Percentiles rank a stretch among this genome's conserved stretches.
Conservation (phyloP, 108 stramenopile species). For the Chaetoceros tenuissimus region DNA sequence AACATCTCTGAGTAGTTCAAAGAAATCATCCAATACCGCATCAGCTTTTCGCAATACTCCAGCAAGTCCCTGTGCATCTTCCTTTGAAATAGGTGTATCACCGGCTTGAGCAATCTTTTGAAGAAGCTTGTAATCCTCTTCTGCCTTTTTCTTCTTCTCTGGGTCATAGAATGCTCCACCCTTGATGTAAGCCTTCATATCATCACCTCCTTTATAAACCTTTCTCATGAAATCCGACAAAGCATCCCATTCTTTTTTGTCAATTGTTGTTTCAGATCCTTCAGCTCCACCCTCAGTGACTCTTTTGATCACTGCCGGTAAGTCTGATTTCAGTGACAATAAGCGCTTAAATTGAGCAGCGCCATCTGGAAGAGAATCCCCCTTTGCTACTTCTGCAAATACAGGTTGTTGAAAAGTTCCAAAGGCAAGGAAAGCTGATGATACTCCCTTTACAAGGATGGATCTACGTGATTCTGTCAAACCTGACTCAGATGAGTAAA, state of each 20-base stretch:
- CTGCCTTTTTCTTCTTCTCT: background rate
- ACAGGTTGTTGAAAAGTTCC: background rate
- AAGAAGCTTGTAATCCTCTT: background rate
- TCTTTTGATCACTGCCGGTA: background rate
- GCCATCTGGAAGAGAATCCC: background rate
- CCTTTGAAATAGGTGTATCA: background rate
- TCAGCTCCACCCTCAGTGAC: background rate
- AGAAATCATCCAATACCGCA: background rate
- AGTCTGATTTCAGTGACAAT: background rate
- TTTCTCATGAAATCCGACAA: slow-evolving; percentile 3
- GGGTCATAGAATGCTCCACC: background rate
- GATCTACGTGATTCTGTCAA: too few species aligned
- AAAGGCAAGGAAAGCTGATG: too few species aligned
- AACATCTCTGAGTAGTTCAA: background rate
- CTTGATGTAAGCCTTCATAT: background rate
- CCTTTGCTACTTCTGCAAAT: background rate
- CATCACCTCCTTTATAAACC: background rate
- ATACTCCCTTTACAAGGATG: too few species aligned
- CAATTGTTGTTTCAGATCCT: background rate
- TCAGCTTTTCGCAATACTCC: background rate
- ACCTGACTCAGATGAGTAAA: too few species aligned
- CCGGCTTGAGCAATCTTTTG: background rate
- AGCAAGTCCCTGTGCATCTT: background rate
- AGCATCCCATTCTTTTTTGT: slow-evolving; percentile 12
- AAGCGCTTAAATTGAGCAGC: background rate